Base-by-base conservation (phyloP, 306 rosid genomes). In the Sesbania bispinosa region DNA sequence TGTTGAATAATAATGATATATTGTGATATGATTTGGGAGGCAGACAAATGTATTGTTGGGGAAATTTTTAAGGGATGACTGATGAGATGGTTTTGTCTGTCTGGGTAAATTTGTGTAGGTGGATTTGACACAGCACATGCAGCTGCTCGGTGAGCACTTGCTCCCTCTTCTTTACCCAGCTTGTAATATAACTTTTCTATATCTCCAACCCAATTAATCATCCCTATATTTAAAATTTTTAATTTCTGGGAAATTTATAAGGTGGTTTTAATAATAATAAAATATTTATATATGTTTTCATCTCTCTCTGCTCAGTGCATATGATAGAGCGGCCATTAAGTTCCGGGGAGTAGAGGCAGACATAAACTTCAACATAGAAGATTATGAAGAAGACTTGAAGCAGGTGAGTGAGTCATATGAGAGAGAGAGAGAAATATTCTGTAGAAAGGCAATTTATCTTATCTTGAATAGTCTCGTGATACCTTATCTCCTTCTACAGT, bases 51-150 rank as follows among this genome's bases (percentile, higher is more conserved):
- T 19, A 24, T 68, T 61, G 45, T 67, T 36, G 19, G 35, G 57
- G 41, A 16, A 61, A 53, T 54, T 64, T 60, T 32, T 4, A n/a
- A 65, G 38, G 53, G 52, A 16, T 62, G 45, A 54, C 51, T 84
- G 75, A 79, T 43, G 79, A 74, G 78, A 78, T 82, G 46, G 65
- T 48, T 63, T 78, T 73, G 65, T 77, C 65, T 73, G 65, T 77
- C 65, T 77, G 77, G 67, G 72, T 73, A 73, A 73, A 73, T 79
- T 68, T 78, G 79, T 82, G 78, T 66, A 95, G 99, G 99, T 85
- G 99, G 99, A 82, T 95, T 95, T 85, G 99, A 95, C 89, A 95
- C 99, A 8, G 99, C 99, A 73, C 99, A 95, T 91, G 99, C 99
- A 68, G 99, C 99, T 89, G 99, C 99, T 51, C 99, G 99, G 99